Percentiles rank a stretch among this genome's conserved stretches.
Conservation (phyloP, 306 rosid genomes). For the Prunus fruticosa region DNA sequence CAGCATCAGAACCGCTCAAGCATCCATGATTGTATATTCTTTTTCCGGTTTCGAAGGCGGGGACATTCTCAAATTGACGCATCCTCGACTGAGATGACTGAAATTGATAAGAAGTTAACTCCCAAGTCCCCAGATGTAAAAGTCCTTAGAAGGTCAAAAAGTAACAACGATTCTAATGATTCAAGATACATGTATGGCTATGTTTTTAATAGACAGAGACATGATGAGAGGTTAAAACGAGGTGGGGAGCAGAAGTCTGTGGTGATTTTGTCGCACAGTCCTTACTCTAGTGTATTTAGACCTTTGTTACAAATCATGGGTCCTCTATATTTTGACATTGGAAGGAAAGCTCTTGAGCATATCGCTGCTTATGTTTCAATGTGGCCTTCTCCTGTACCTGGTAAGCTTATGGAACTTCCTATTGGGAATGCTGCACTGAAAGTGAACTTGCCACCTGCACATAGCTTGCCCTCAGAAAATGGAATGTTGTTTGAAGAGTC, state of each 20-base stretch:
- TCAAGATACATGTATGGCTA: constrained; percentile 79
- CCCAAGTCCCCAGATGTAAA: constrained; percentile 25
- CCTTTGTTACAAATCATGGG: constrained; percentile 93
- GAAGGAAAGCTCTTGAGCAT: constrained; percentile 88
- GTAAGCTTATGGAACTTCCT: constrained; percentile 87
- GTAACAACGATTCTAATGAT: constrained; percentile 22
- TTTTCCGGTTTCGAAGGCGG: constrained; percentile 64
- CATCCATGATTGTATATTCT: constrained; percentile 85
- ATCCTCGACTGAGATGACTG: constrained; percentile 38
- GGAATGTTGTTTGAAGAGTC: constrained; percentile 55
- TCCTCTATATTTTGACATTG: constrained; percentile 83
- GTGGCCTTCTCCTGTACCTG: constrained; percentile 85
- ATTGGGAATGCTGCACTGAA: constrained; percentile 83
- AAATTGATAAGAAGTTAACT: constrained; percentile 37
- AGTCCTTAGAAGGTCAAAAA: constrained; percentile 34
- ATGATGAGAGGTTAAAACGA: constrained; percentile 86
- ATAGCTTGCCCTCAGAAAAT: constrained; percentile 60
- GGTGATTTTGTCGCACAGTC: constrained; percentile 68
- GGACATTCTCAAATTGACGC: constrained; percentile 34
- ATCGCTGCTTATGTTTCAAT: constrained; percentile 82
- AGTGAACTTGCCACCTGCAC: constrained; percentile 87
- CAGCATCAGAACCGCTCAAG: constrained; percentile 86
- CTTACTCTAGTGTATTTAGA: constrained; percentile 78
- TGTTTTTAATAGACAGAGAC: constrained; percentile 93
- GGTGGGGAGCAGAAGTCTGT: constrained; percentile 99